Evolutionary conservation across 2,329 filamentous ascomycete species (phyloP).

Genomic region (Sporothrix brasiliensis): DNA sequence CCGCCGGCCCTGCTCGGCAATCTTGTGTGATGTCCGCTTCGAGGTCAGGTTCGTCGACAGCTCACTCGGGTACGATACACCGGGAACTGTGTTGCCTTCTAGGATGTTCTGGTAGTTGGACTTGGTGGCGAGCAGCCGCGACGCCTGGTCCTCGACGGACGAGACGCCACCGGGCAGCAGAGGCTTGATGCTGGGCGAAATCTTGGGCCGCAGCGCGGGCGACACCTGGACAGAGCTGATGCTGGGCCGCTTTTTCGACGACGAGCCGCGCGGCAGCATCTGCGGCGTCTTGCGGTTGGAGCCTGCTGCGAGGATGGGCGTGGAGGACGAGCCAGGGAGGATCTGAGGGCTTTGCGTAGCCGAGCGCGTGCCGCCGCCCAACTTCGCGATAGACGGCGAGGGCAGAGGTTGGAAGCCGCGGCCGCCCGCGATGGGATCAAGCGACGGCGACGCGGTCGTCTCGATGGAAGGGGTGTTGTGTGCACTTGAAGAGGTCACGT

Average conservation of each 20-base stretch:
- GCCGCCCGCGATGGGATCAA: conserved; percentile 52
- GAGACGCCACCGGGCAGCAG: conserved; percentile 65
- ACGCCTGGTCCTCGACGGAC: conserved; percentile 62
- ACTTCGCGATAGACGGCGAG: conserved; percentile 51
- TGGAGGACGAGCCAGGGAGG: conserved; percentile 49
- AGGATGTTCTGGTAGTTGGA: conserved; percentile 98
- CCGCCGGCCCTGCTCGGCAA: conserved; percentile 91
- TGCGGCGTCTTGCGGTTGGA: conserved; percentile 56
- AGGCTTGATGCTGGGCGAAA: conserved; percentile 93
- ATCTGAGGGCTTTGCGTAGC: conserved; percentile 69
- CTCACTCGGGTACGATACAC: conserved; percentile 86
- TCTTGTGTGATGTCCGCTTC: conserved; percentile 96
- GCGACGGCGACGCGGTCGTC: conserved; percentile 39
- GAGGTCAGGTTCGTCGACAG: conserved; percentile 92
- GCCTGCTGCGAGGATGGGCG: conserved; percentile 37
- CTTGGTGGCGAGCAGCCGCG: conserved; percentile 84
- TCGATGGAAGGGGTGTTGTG: conserved; percentile 43
- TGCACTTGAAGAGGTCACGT: conserved; percentile 49
- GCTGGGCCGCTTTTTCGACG: conserved; percentile 70
- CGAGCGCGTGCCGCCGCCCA: conserved; percentile 46
- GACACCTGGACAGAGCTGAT: conserved; percentile 75
- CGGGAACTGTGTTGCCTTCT: conserved; percentile 87
- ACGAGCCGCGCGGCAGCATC: conserved; percentile 55
- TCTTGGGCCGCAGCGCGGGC: conserved; percentile 82
- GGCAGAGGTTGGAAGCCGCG: conserved; percentile 55